Evolutionary conservation across 345 rosid species (phyloP), one percentile per base, ranked within the genome.

Genomic region (Dimocarpus longan): DNA sequence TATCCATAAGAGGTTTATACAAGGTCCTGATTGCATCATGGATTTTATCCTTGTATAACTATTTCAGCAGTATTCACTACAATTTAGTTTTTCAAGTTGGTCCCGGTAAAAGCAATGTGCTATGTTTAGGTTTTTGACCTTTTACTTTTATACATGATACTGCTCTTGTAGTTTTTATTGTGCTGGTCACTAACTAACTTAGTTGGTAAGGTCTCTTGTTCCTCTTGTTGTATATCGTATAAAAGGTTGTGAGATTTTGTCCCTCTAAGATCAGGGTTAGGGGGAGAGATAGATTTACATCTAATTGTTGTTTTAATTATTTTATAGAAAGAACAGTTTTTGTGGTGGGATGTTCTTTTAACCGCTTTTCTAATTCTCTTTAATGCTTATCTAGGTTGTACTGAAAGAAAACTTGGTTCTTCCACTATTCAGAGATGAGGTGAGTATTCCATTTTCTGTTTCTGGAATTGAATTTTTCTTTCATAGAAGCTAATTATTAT

Each of bases 341-440:
- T 54, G 4, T 46, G 37, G 16, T 67, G 46, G 40, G n/a, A 66
- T 63, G 18, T 46, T 65, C 70, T 76, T 71, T 75, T n/a, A 70
- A 26, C 75, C 32, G 10, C 40, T 57, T 57, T 62, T 76, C 18
- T 37, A 62, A 60, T 60, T 60, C 28, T 70, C 13, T 80, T 78
- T 64, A 74, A 79, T 86, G 84, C 72, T 46, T 74, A 82, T 85
- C 13, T 87, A 96, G 99, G 97, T 93, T 76, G 98, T 92, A 74
- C 89, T 96, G 76, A 96, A 96, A 89, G 99, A 96, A 87, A 92
- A 96, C 82, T 86, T 96, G 84, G 91, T 89, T 54, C 89, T 96
- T 68, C 79, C 97, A 78, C 75, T 96, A 82, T 94, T 94, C 87
- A 89, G 98, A 76, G 99, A 96, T 85, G 98, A 93, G 98, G 99